Evolutionary conservation across 768 basidiomycete species (phyloP), one percentile per base, ranked within the genome.

Genomic region (Terana coerulea): DNA sequence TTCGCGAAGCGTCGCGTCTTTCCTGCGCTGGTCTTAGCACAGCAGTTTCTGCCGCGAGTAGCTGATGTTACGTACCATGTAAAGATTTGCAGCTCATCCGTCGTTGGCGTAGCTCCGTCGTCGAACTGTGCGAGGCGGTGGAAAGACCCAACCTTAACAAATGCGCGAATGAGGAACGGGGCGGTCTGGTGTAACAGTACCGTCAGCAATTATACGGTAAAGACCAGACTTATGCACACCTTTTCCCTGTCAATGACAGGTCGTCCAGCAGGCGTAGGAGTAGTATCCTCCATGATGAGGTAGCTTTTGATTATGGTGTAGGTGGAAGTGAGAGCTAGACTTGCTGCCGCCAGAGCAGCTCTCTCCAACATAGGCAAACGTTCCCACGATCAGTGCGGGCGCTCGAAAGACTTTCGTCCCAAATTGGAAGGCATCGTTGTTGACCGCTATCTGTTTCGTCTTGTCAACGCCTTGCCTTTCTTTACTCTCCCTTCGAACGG

Each of bases 31-130:
- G 10, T n/a, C n/a, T n/a, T n/a, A n/a, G n/a, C n/a, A n/a, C n/a
- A n/a, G n/a, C n/a, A n/a, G n/a, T n/a, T n/a, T n/a, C n/a, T n/a
- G n/a, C n/a, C n/a, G n/a, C n/a, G n/a, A n/a, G n/a, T n/a, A n/a
- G n/a, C n/a, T n/a, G 28, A 19, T 31, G 47, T 31, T 17, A 58
- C 74, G 21, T 60, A 87, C 90, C 90, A 92, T 6, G 86, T 86
- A 59, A 85, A 91, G 29, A 92, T 68, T 61, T 91, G 88, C 41
- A 88, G 84, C 62, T 92, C 90, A 55, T 92, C 90, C 5, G 83
- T 82, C 2, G 83, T 83, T 6, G 90, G 90, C 3, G 87, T 72
- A 2, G 79, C 76, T 0, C 86, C 83, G 52, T 91, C 88, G 61
- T 92, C 88, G 58, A 92, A 92, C 49, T 88, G 73, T 3, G 73